Evolutionary conservation across 2,329 filamentous ascomycete genomes (phyloP).

Genomic region (Teratosphaeria pseudoeucalypti): DNA sequence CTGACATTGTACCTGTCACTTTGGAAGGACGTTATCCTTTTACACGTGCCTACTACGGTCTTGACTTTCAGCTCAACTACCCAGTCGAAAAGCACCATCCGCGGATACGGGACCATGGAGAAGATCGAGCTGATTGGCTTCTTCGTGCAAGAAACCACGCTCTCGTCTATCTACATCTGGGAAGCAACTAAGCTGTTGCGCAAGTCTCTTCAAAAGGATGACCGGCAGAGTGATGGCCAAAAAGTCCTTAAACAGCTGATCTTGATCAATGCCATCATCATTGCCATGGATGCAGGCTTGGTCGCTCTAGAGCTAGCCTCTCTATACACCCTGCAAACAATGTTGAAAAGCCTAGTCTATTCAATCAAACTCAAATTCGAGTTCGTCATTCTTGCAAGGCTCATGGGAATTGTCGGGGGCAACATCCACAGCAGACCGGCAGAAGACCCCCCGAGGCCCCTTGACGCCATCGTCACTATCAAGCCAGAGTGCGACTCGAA

Average conservation of each 20-base stretch:
- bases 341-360: conserved; percentile 25
- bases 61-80: neutral
- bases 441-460: neutral
- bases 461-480: neutral
- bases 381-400: conserved; percentile 17
- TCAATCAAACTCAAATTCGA: conserved; percentile 12
- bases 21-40: neutral
- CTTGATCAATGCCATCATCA: conserved; percentile 26
- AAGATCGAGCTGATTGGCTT: neutral
- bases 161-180: neutral
- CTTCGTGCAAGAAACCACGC: neutral
- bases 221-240: neutral
- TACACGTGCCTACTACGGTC: neutral
- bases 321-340: conserved; percentile 21
- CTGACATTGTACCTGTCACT: too few species aligned
- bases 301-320: conserved; percentile 21
- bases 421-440: neutral
- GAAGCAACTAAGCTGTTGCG: neutral
- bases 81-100: neutral
- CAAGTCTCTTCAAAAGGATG: neutral
- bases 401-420: conserved; percentile 1
- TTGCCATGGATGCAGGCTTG: conserved; percentile 23
- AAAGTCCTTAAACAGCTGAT: conserved; percentile 21
- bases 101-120: neutral
- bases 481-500: neutral